Base-by-base conservation (phyloP, 108 stramenopile species). In the Cyclotella cryptica region DNA sequence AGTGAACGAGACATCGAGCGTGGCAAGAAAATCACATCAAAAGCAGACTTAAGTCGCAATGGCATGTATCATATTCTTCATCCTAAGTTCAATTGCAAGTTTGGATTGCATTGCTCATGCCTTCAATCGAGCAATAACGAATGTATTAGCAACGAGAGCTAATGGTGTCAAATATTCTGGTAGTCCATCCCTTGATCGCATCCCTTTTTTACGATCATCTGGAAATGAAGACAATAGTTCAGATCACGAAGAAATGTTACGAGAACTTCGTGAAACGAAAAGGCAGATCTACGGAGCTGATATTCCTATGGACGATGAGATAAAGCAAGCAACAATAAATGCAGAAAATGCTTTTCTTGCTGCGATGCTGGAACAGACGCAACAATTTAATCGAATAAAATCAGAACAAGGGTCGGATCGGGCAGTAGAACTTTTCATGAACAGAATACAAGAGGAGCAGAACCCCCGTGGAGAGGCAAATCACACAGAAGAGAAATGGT, bases 261-360 rank as follows among this genome's bases (percentile, higher is more conserved):
- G 28, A 68, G 64, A 74, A 75, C 66, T 80, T 4, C 52, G 73
- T 54, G 27, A 75, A 24, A 74, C 46, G 22, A 80, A 80, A 41
- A 58, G 57, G 17, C 26, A 72, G 18, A 67, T 49, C 0, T 80
- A 54, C 53, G 73, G 79, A 3, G 29, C 6, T 43, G 79, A 74
- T 41, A 68, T 80, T 26, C 73, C 73, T 10, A 41, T 40, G 0
- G 75, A 41, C 0, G 79, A 80, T 2, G 73, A 74, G 59, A n/a
- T 80, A 21, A 41, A 74, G 44, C 59, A 75, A 49, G 73, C 79
- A 5, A 47, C 79, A n/a, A 17, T 69, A 42, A 44, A 75, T 27
- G 73, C 79, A 26, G 79, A 80, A 69, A 75, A 80, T 59, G 73
- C 79, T 7, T 80, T 80, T 42, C 67, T 80, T 7, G 51, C 73